A percentile compares a stretch with the other conserved stretches of the same genome.
Evolutionary conservation across 306 rosid genomes (phyloP).

Genomic region (Pyrus pyrifolia): DNA sequence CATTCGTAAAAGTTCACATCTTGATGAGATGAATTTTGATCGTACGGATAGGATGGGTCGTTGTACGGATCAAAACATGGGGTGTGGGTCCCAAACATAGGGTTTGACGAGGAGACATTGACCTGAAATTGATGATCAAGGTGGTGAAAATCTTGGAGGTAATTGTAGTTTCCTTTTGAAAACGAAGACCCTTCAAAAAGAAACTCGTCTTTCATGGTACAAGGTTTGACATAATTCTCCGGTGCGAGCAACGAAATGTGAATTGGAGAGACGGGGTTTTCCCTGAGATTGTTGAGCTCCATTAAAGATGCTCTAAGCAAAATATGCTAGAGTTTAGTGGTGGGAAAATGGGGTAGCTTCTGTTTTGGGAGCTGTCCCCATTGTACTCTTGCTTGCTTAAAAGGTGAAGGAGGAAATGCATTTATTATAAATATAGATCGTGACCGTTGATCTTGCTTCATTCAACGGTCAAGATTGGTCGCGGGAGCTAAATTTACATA

Average conservation of each 20-base stretch:
- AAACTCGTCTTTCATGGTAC: slow-evolving; percentile 33
- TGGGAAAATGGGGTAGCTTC: slow-evolving; percentile 15
- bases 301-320: slow-evolving; percentile 23
- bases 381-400: slow-evolving; percentile 34
- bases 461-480: slow-evolving; percentile 42
- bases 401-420: slow-evolving; percentile 26
- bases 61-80: slow-evolving; percentile 30
- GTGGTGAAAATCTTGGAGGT: slow-evolving; percentile 62
- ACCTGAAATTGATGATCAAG: slow-evolving; percentile 22
- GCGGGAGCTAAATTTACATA: not conserved
- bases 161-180: slow-evolving; percentile 27
- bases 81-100: slow-evolving; percentile 31
- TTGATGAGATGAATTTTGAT: slow-evolving; percentile 16
- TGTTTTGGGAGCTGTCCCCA: slow-evolving; percentile 7
- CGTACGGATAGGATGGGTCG: slow-evolving; percentile 12
- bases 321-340: not conserved
- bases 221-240: slow-evolving; percentile 31
- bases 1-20: slow-evolving; percentile 34
- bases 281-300: slow-evolving; percentile 41
- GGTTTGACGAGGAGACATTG: slow-evolving; percentile 45
- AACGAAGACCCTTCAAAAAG: slow-evolving; percentile 39
- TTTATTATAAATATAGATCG: slow-evolving; percentile 29
- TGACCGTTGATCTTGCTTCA: slow-evolving; percentile 18
- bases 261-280: slow-evolving; percentile 26
- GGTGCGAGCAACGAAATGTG: slow-evolving; percentile 15